These are phyloP conservation scores for Phytophthora megakarya DNA, from an alignment of 352 stramenopile species.

Conservation along the genomic window DNA sequence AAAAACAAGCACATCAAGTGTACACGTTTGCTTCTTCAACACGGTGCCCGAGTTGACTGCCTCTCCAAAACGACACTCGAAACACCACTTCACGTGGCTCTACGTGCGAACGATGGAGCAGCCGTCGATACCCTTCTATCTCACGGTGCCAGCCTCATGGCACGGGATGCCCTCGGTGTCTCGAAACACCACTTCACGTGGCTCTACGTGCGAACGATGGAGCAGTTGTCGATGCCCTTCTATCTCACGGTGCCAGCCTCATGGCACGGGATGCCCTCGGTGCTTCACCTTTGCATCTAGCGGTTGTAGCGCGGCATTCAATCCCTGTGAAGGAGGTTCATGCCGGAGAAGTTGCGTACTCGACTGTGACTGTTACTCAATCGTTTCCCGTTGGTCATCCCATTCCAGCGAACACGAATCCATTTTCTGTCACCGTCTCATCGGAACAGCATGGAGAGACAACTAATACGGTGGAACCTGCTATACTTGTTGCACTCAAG, in stretches of 20 bases:
- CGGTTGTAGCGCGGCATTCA: conserved; percentile 48
- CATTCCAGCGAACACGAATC: conserved; percentile 16
- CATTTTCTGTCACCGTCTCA: conserved; percentile 16
- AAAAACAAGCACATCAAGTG: conserved; percentile 41
- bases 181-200: conserved; percentile 57
- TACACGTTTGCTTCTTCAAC: conserved; percentile 44
- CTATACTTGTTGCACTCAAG: conserved; percentile 60
- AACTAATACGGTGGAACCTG: conserved; percentile 30
- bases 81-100: conserved; percentile 56
- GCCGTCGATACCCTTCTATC: conserved; percentile 53
- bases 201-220: conserved; percentile 49
- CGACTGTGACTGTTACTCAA: conserved; percentile 24
- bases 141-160: conserved; percentile 51
- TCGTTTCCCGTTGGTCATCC: conserved; percentile 17
- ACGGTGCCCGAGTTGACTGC: conserved; percentile 49
- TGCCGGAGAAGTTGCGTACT: conserved; percentile 64
- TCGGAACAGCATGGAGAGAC: conserved; percentile 12
- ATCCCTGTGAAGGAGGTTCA: conserved; percentile 56
- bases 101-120: conserved; percentile 44
- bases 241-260: conserved; percentile 55
- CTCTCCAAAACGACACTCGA: conserved; percentile 42
- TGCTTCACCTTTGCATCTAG: conserved; percentile 52
- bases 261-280: conserved; percentile 44
- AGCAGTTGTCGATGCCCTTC: conserved; percentile 44
- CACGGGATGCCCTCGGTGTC: conserved; percentile 38